Base-by-base conservation (phyloP, 495 filamentous ascomycete genomes). In the Antarctomyces pellizariae region DNA sequence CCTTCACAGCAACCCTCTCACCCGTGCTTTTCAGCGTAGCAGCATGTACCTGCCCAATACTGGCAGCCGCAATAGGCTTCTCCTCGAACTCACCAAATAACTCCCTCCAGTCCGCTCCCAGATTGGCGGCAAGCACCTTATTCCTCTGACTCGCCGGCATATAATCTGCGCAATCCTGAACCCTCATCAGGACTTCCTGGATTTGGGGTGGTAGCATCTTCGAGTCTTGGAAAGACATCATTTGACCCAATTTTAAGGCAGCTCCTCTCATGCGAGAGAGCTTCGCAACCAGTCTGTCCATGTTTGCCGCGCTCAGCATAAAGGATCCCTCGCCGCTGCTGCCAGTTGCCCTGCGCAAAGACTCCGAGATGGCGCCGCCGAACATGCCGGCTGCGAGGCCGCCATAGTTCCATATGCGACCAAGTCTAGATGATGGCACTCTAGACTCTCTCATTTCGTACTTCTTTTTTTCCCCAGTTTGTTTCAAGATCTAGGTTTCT, bases 201-300 rank as follows among this genome's bases (percentile, higher is more conserved):
- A 97, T 77, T 0, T 75, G 63, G 2, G 60, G 65, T 3, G 86
- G 86, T 0, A 97, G 63, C 72, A 95, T 76, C 43, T 91, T 92
- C n/a, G 76, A 67, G 47, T 97, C 83, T 67, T 97, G 86, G 42
- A 97, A 80, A 41, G 75, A 86, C 52, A 97, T 71, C 75, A 97
- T 80, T 49, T 97, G 86, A 3, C 86, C 86, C 3, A 97, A 51
- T 48, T 97, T 97, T n/a, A 97, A 53, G 22, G 86, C 86, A n/a
- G 86, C 89, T 13, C 86, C 86, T 39, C 86, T 69, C 86, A 97
- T 97, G 14, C 75, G 71, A 7, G 80, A 91, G 5, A 97, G 64
- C 48, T 83, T 92, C 10, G 77, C 57, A 3, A 95, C 86, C 3
- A 97, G 64, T 17, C 86, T 59, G 41, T 93, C 79, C 62, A 91